phyloP scores from a whole-genome alignment of 495 filamentous ascomycete genomes.

The Lasiosphaeria miniovina region DNA sequence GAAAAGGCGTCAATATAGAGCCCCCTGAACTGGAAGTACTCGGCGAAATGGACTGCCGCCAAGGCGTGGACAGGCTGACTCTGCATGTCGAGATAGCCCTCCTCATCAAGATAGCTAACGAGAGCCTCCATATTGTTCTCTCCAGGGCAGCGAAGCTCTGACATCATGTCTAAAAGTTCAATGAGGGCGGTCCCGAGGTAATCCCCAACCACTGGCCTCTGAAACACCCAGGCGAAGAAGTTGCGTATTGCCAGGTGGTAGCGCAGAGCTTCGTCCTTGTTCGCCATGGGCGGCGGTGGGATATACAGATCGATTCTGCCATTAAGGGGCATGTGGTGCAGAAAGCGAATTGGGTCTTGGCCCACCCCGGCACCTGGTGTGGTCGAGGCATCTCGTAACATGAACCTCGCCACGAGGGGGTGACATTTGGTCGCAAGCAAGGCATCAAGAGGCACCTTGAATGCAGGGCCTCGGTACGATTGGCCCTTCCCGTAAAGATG shows the following conservation, averaged over 20 bases:
- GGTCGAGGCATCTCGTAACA: conserved; percentile 28
- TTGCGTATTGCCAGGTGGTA: conserved; percentile 66
- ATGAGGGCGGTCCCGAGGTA: conserved; percentile 55
- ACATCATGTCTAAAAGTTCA: conserved; percentile 56
- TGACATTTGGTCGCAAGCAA: conserved; percentile 50
- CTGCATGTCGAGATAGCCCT: conserved; percentile 61
- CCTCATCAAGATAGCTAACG: conserved; percentile 53
- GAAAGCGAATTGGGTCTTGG: conserved; percentile 15
- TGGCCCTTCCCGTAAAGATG: conserved; percentile 59
- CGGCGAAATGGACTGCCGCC: conserved; percentile 59
- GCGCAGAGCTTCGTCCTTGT: conserved; percentile 47
- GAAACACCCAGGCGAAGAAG: conserved; percentile 63
- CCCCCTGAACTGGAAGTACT: conserved; percentile 51
- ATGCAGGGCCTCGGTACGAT: conserved; percentile 58
- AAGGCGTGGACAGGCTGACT: conserved; percentile 58
- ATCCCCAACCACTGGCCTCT: conserved; percentile 57
- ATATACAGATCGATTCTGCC: conserved; percentile 58
- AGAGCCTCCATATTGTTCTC: conserved; percentile 52
- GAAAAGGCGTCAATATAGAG: conserved; percentile 63
- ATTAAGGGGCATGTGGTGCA: conserved; percentile 19
- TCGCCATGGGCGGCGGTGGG: conserved; percentile 50
- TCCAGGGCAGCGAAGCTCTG: conserved; percentile 46
- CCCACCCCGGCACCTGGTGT: conserved; percentile 14
- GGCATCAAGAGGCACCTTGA: conserved; percentile 52
- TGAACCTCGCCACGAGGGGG: conserved; percentile 51